Base-by-base conservation (phyloP, 1,284 basidiomycete genomes). In the Cryptococcus sp. region DNA sequence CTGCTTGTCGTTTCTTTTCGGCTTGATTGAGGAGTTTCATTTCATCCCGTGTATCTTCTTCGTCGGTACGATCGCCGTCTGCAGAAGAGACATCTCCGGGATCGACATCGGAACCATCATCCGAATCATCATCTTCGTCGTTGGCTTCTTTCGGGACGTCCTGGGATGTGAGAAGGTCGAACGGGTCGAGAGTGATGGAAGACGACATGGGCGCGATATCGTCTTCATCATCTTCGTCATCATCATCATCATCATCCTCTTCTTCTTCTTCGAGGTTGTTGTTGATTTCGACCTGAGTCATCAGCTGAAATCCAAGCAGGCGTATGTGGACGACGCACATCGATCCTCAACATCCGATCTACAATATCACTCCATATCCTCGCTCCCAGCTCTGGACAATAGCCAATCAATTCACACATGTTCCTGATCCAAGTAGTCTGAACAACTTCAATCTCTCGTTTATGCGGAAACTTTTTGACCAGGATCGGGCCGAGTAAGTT, bases 381-480 rank as follows among this genome's bases (percentile, higher is more conserved):
- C 62, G 93, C 90, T 0, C 85, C 81, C 7, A 98, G 77, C 69
- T 93, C 91, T 0, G 89, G 85, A 66, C 92, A 97, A 74, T 98
- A 98, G 36, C 84, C 83, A 5, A 86, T 87, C 36, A 98, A 77
- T 44, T 83, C 82, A 23, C 98, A 80, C 22, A 93, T 76, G 72
- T 98, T 99, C 52, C 89, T 85, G 56, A 97, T 88, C 71, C 93
- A 99, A 1, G 91, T 90, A 18, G 88, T 83, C 70, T 98, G 93
- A 0, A 83, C 79, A 1, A 83, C 78, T 57, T 86, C 85, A 40
- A 82, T 82, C 63, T 96, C 91, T 46, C 93, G 83, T 72, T 98
- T 98, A 70, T 96, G 89, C 9, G 96, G 96, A 67, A 98, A 94
- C 64, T 88, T 80, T 44, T 83, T 83, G 42, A 86, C 80, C 13